Percentiles rank a stretch among this genome's conserved stretches.
These are phyloP conservation scores for Xylariales sp. DNA, from an alignment of 2,329 filamentous ascomycete genomes.

Conservation along the genomic window DNA sequence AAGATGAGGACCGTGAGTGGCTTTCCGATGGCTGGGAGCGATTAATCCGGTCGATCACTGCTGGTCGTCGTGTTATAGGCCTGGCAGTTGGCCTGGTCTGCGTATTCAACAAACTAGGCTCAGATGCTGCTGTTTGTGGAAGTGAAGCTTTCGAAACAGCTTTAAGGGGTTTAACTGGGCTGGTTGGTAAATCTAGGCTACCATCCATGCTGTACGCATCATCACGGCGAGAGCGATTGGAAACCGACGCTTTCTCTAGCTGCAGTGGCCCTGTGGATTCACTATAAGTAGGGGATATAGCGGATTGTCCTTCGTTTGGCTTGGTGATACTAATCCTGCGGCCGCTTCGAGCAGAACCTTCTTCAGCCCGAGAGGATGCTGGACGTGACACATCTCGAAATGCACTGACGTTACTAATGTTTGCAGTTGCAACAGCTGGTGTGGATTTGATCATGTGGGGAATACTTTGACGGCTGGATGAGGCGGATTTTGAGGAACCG, in stretches of 20 bases:
- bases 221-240: conserved; percentile 54
- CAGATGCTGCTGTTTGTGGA: conserved; percentile 50
- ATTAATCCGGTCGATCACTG: conserved; percentile 67
- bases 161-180: conserved; percentile 53
- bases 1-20: conserved; percentile 68
- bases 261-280: conserved; percentile 46
- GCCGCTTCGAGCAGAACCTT: conserved; percentile 54
- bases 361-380: conserved; percentile 55
- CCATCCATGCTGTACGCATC: conserved; percentile 60
- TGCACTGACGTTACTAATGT: conserved; percentile 61
- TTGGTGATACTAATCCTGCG: conserved; percentile 58
- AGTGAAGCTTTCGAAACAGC: conserved; percentile 44
- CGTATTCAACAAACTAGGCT: conserved; percentile 46
- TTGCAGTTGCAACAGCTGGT: conserved; percentile 61
- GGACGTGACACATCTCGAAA: conserved; percentile 61
- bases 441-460: conserved; percentile 52
- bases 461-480: conserved; percentile 50
- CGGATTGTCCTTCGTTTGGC: conserved; percentile 54
- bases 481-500: conserved; percentile 56
- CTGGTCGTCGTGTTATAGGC: conserved; percentile 58
- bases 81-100: conserved; percentile 46
- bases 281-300: conserved; percentile 56
- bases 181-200: conserved; percentile 57
- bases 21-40: conserved; percentile 57
- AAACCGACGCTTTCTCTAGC: conserved; percentile 47